Conservation (phyloP, 2,329 filamentous ascomycete species). For the Fusarium liriodendri region DNA sequence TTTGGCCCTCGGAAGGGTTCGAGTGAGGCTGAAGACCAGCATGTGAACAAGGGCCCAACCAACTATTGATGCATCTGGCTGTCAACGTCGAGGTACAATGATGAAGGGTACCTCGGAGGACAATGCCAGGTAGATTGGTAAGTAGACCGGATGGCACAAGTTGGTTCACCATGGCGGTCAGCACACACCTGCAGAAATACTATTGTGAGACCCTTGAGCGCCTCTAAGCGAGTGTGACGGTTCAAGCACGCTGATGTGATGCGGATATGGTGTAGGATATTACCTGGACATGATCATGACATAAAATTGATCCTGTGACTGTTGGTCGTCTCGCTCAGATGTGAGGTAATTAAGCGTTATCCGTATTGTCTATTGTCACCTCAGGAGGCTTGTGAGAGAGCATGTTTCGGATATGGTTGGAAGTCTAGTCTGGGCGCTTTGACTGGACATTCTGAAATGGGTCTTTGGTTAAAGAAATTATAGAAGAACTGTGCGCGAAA, state of each 20-base stretch:
- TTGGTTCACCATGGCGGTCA: constrained; percentile 18
- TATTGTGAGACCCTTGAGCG: neutral
- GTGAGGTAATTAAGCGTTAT: neutral
- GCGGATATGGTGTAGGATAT: neutral
- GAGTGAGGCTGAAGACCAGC: constrained; percentile 24
- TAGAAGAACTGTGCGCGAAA: neutral
- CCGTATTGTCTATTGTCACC: neutral
- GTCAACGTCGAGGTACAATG: constrained; percentile 1
- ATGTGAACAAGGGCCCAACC: constrained; percentile 24
- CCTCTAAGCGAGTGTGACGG: constrained; percentile 26
- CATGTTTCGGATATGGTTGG: neutral
- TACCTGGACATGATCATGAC: neutral
- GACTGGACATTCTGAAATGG: neutral
- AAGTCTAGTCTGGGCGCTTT: neutral
- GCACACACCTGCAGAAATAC: neutral
- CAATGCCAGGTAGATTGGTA: constrained; percentile 21
- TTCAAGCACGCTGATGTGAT: constrained; percentile 28
- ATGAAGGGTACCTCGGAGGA: constrained; percentile 16
- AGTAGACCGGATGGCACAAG: neutral
- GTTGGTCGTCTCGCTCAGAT: neutral
- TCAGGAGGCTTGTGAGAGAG: neutral
- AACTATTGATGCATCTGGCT: constrained; percentile 35
- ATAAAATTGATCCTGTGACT: neutral
- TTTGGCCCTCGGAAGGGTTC: neutral
- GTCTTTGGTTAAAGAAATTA: neutral